Conservation (phyloP, 805 yeast genomes). For the Cephaloascus fragrans region DNA sequence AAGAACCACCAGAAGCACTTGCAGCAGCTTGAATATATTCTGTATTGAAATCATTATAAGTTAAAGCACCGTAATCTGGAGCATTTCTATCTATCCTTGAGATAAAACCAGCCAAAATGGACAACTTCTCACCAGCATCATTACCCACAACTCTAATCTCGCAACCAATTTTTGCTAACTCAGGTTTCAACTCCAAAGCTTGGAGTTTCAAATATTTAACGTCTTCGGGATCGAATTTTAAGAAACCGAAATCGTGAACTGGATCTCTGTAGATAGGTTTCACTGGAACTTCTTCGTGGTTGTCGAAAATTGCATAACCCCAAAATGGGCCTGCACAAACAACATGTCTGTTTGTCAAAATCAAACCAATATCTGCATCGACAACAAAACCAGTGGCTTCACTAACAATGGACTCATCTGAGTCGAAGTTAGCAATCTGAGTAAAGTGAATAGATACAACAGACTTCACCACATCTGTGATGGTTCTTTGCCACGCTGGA, state of each 20-base stretch:
- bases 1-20: constrained; percentile 90
- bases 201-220: constrained; percentile 68
- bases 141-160: constrained; percentile 94
- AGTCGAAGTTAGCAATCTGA: constrained; percentile 79
- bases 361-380: constrained; percentile 71
- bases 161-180: constrained; percentile 80
- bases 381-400: constrained; percentile 97
- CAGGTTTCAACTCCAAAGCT: constrained; percentile 65
- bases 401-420: constrained; percentile 68
- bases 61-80: constrained; percentile 82
- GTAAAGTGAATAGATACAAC: constrained; percentile 88
- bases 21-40: constrained; percentile 96
- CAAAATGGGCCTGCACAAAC: constrained; percentile 93
- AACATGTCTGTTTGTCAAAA: constrained; percentile 87
- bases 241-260: constrained; percentile 88
- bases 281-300: constrained; percentile 88
- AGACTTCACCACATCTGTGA: constrained; percentile 69
- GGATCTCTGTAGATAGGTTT: constrained; percentile 87
- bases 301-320: constrained; percentile 87
- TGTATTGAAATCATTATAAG: constrained; percentile 89
- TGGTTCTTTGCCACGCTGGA: constrained; percentile 69
- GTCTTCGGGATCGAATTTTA: constrained; percentile 61
- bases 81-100: constrained; percentile 86
- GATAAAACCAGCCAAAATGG: constrained; percentile 81
- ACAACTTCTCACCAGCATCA: constrained; percentile 90